A percentile compares a stretch with the other conserved stretches of the same genome.
Evolutionary conservation across 805 yeast genomes (phyloP).

Genomic region (Suhomyces sp.): DNA sequence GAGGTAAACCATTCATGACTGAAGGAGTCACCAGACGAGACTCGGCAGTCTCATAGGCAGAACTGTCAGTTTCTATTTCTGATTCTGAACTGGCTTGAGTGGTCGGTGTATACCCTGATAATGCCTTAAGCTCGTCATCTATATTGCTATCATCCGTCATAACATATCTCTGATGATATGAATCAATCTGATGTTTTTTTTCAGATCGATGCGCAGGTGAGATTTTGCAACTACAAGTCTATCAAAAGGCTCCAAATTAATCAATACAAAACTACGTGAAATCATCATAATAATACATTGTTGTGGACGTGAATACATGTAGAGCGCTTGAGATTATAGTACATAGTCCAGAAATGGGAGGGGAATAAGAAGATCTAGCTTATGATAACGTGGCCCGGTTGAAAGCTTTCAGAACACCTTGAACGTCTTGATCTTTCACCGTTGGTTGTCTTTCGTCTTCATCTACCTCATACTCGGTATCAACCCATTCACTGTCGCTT

Average conservation of each 20-base stretch:
- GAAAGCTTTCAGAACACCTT: not conserved
- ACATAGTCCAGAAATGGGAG: not conserved
- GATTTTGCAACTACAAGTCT: not conserved
- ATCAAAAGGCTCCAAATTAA: not conserved
- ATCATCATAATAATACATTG: not conserved
- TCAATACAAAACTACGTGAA: not conserved
- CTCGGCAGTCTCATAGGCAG: constrained; percentile 1
- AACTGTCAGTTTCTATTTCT: not conserved
- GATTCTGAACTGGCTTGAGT: not conserved
- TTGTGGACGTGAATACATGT: not conserved
- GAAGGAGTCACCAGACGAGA: not conserved
- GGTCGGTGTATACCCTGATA: not conserved
- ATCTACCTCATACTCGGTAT: constrained; percentile 26
- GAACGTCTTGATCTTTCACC: not conserved
- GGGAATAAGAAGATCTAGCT: not conserved
- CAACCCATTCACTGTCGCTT: constrained; percentile 27
- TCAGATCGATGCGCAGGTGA: not conserved
- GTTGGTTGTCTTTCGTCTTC: constrained; percentile 10
- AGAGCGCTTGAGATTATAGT: not conserved
- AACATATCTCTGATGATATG: not conserved
- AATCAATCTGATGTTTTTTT: not conserved
- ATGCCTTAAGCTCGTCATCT: not conserved
- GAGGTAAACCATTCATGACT: not conserved
- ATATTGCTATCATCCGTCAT: constrained; percentile 6
- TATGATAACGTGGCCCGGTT: not conserved